Conservation (phyloP, 495 filamentous ascomycete species). For the Tuber microsphaerosporum region DNA sequence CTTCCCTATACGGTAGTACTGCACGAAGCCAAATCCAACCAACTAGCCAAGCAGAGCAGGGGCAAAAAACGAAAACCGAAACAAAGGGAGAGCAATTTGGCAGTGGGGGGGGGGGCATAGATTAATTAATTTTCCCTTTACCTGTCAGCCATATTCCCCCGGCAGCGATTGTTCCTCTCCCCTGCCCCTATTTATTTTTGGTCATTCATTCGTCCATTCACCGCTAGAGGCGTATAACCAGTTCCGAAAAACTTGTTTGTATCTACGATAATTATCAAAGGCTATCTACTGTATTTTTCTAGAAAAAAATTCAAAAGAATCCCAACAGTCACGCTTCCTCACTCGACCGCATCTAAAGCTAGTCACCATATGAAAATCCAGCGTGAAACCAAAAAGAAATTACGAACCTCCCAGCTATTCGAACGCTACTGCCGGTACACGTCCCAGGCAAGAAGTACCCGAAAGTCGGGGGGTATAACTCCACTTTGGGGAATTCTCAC, state of each 20-base stretch:
- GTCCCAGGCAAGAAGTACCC: too few species aligned
- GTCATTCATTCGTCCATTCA: neutral
- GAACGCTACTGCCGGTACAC: neutral
- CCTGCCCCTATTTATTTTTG: neutral
- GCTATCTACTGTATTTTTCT: neutral
- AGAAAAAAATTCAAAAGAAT: neutral
- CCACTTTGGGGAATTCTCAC: too few species aligned
- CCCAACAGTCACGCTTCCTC: neutral
- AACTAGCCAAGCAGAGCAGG: conserved; percentile 9
- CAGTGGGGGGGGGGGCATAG: conserved; percentile 1
- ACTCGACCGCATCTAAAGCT: neutral
- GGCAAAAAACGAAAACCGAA: neutral
- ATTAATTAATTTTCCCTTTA: conserved; percentile 23
- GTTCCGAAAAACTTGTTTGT: neutral
- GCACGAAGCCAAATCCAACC: conserved; percentile 16
- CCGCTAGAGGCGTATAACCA: neutral
- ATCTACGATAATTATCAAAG: neutral
- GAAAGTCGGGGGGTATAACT: too few species aligned
- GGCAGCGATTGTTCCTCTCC: neutral
- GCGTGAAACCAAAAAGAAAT: neutral
- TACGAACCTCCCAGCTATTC: neutral
- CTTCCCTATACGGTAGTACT: conserved; percentile 8
- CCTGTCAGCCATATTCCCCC: conserved; percentile 10
- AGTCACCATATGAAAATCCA: neutral
- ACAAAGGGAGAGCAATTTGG: conserved; percentile 16